phyloP scores from a whole-genome alignment of 2,329 filamentous ascomycete genomes.

The Calonectria leucothoes region DNA sequence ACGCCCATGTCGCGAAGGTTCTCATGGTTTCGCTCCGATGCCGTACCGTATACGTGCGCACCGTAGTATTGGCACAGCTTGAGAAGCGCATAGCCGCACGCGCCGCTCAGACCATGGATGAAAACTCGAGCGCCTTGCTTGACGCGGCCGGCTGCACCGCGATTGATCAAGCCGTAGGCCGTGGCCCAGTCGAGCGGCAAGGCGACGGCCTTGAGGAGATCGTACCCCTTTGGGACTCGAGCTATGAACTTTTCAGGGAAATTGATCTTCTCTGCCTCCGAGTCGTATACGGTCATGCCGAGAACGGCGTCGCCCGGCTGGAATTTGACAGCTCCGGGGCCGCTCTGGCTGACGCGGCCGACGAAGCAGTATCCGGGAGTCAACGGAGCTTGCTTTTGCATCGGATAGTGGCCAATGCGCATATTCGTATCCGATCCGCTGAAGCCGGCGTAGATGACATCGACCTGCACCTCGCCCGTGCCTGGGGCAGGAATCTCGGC shows the following conservation, averaged over 20 bases:
- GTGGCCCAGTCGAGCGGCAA: slow-evolving; percentile 60
- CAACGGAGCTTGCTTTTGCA: slow-evolving; percentile 57
- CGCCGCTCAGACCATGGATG: slow-evolving; percentile 62
- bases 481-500: slow-evolving; percentile 52
- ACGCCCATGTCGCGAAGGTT: slow-evolving; percentile 52
- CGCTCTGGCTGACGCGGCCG: slow-evolving; percentile 54
- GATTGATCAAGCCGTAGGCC: slow-evolving; percentile 52
- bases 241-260: slow-evolving; percentile 59
- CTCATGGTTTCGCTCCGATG: slow-evolving; percentile 57
- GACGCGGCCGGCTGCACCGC: slow-evolving; percentile 49
- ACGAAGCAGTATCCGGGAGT: slow-evolving; percentile 62
- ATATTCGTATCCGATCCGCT: slow-evolving; percentile 61
- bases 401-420: slow-evolving; percentile 59
- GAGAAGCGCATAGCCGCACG: slow-evolving; percentile 58
- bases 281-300: slow-evolving; percentile 53
- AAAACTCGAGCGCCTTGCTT: slow-evolving; percentile 58
- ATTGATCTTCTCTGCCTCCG: slow-evolving; percentile 59
- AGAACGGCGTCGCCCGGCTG: slow-evolving; percentile 48
- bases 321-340: slow-evolving; percentile 48
- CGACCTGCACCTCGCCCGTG: slow-evolving; percentile 58
- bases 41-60: slow-evolving; percentile 62
- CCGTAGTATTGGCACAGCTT: slow-evolving; percentile 55
- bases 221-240: slow-evolving; percentile 53
- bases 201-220: slow-evolving; percentile 54
- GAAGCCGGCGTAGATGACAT: slow-evolving; percentile 60